Evolutionary conservation across 805 yeast species (phyloP).

Genomic region (Yamadazyma kitorensis): DNA sequence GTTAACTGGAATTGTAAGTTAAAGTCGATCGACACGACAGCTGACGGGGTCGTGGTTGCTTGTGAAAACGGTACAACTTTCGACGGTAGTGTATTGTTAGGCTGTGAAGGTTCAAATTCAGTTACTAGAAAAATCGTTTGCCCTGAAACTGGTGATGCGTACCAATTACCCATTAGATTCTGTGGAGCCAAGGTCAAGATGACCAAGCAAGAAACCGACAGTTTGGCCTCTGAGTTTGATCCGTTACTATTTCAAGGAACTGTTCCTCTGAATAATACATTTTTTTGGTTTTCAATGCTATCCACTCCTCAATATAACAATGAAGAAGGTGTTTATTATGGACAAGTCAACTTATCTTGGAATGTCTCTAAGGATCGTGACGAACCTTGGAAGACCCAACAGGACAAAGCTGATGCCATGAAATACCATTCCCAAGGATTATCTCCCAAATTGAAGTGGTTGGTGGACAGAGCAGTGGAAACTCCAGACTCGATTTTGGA

Average conservation of each 20-base stretch:
- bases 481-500: slow-evolving; percentile 12
- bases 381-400: slow-evolving; percentile 15
- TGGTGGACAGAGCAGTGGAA: slow-evolving; percentile 14
- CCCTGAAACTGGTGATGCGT: slow-evolving; percentile 16
- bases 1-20: slow-evolving; percentile 26
- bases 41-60: slow-evolving; percentile 10
- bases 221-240: slow-evolving; percentile 18
- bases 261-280: slow-evolving; percentile 19
- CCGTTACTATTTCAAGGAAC: slow-evolving; percentile 29
- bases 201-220: slow-evolving; percentile 16
- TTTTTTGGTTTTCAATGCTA: slow-evolving; percentile 28
- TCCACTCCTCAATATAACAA: slow-evolving; percentile 17
- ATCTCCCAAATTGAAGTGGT: slow-evolving; percentile 11
- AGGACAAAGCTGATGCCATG: slow-evolving; percentile 17
- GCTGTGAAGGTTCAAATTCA: slow-evolving; percentile 26
- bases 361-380: slow-evolving; percentile 7
- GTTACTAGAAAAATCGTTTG: slow-evolving; percentile 18
- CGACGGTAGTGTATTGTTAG: slow-evolving; percentile 20
- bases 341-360: slow-evolving; percentile 20
- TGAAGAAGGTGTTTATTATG: slow-evolving; percentile 13
- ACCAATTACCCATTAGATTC: slow-evolving; percentile 23
- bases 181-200: slow-evolving; percentile 23
- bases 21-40: slow-evolving; percentile 7
- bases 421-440: slow-evolving; percentile 14
- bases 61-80: slow-evolving; percentile 13